Evolutionary conservation across 805 yeast species (phyloP).

Genomic region (Metschnikowia anglica): DNA sequence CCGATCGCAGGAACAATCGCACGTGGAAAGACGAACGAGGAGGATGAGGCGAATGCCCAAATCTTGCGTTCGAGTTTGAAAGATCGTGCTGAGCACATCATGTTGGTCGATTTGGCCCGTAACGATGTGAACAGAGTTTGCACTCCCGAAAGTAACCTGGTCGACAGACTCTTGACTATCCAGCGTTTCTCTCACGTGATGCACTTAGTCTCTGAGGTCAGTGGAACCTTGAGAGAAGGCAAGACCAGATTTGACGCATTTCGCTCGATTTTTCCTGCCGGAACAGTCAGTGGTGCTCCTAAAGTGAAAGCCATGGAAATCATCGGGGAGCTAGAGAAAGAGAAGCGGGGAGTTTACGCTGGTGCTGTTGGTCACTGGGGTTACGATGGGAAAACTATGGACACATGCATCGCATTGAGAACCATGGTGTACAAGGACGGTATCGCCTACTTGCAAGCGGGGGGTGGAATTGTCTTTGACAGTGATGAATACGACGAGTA

Average conservation of each 20-base stretch:
- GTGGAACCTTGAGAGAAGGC: slow-evolving; percentile 82
- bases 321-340: slow-evolving; percentile 84
- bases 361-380: slow-evolving; percentile 99
- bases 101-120: slow-evolving; percentile 97
- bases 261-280: slow-evolving; percentile 98
- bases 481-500: slow-evolving; percentile 95
- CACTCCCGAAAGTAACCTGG: slow-evolving; percentile 77
- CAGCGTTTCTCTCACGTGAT: slow-evolving; percentile 96
- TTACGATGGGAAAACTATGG: slow-evolving; percentile 91
- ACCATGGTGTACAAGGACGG: slow-evolving; percentile 95
- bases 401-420: slow-evolving; percentile 95
- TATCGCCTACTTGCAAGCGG: slow-evolving; percentile 91
- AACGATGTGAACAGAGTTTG: slow-evolving; percentile 96
- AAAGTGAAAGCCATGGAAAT: slow-evolving; percentile 96
- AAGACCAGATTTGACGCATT: slow-evolving; percentile 95
- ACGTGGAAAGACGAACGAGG: slow-evolving; percentile 88
- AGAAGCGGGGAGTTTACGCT: slow-evolving; percentile 94
- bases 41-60: slow-evolving; percentile 81
- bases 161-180: slow-evolving; percentile 83
- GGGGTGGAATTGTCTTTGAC: slow-evolving; percentile 97
- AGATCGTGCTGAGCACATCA: slow-evolving; percentile 97
- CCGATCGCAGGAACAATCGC: slow-evolving; percentile 97
- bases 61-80: slow-evolving; percentile 73
- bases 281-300: slow-evolving; percentile 98
- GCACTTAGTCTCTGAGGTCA: slow-evolving; percentile 93